Evolutionary conservation across 2,329 filamentous ascomycete genomes (phyloP), one percentile per base, ranked within the genome.

Genomic region (Elsinoe batatas): DNA sequence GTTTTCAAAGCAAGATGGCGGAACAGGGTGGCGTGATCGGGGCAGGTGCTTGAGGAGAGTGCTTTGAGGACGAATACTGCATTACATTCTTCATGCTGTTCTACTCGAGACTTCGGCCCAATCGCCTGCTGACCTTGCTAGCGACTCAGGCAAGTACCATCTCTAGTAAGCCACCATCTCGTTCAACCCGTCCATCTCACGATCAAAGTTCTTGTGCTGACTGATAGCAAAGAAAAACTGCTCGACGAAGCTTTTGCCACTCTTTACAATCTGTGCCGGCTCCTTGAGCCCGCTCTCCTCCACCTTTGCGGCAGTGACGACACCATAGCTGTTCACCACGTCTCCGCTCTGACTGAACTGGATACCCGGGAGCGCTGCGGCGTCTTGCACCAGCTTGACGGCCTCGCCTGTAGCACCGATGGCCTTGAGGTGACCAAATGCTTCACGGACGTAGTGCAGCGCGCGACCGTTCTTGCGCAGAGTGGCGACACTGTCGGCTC

Each of bases 371-470:
- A 77, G 65, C 30, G 70, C 69, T 50, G 69, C 63, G 55, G 73
- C 65, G 70, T 76, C 69, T 50, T 75, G 69, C 26, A 91, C 75
- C 38, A 91, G 72, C 2, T 80, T 73, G 0, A 88, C 80, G 0
- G 76, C 87, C 65, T 90, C 86, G 0, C 85, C 87, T 0, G 84
- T 85, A 0, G 84, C 88, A 1, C 82, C 88, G 20, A 93, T 85
- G 1, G 86, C 74, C 74, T 93, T 93, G 51, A 90, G 75, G 60
- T 93, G 88, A 0, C 87, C 87, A 62, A 91, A 93, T 0, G 87
- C 84, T 68, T 93, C 88, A 1, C 85, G 79, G 3, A 91, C 72
- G 80, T 85, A 93, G 72, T 91, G 84, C 1, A 86, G 65, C 0
- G 85, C 85, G 15, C 87, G 83, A 0, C 88, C 87, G 58, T 79